Evolutionary conservation across 106 monocot genomes (phyloP), one percentile per base, ranked within the genome.

Genomic region (Triglochin maritima): DNA sequence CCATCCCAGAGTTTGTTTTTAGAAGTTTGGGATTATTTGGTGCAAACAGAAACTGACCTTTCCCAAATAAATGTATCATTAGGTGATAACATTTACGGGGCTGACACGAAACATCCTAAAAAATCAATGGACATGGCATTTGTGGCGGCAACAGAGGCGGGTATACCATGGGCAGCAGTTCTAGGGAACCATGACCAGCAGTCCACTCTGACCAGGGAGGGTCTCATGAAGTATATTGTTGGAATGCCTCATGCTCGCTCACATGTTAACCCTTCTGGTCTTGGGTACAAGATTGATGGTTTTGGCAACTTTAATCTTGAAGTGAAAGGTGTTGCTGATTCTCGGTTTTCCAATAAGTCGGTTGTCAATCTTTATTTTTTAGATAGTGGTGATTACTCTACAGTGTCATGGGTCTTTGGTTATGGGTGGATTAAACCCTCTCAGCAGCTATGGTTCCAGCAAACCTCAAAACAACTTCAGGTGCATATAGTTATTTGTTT

Each of bases 171-270:
- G 90, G 85, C 95, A 5, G 95, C 90, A 13, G 81, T 96, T 55
- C 66, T 96, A 5, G 95, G 95, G 1, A 96, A 96, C 83, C 95
- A 96, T 51, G 95, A 96, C 73, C 90, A 96, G 73, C 87, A 96
- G 70, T 79, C 79, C 0, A 83, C 81, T 2, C 78, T 96, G 8
- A 80, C 85, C 6, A 85, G 95, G 3, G 78, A 83, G 71, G 83
- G 76, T 5, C 83, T 90, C 56, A 96, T 96, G 90, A 76, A 29
- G 12, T 78, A 90, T 71, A 78, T 87, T 11, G 79, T 76, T 4
- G 66, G 74, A 58, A 87, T 96, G 83, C 60, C 75, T 0, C 64
- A 80, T 64, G 81, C 87, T 4, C 81, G 90, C 2, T 87, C 95
- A 4, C 59, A 61, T 16, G 10, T 96, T 50, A 96, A 96, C 66